A percentile compares a stretch with the other conserved stretches of the same genome.
Evolutionary conservation across 2,329 filamentous ascomycete species (phyloP).

Genomic region (Cladophialophora carrionii): DNA sequence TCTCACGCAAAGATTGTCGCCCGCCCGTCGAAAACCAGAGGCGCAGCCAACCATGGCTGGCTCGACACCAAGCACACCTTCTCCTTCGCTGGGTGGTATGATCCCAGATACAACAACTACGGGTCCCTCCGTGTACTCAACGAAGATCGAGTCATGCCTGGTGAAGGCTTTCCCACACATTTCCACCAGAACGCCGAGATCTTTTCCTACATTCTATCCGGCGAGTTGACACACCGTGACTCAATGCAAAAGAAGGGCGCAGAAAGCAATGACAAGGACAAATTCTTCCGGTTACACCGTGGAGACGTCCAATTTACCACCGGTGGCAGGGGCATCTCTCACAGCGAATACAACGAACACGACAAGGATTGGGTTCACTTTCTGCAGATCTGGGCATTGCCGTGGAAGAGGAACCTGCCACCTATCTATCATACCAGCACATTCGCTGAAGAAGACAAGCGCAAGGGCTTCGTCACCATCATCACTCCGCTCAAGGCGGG

Average conservation of each 20-base stretch:
- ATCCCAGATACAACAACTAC: slow-evolving; percentile 69
- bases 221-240: slow-evolving; percentile 85
- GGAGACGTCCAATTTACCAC: slow-evolving; percentile 90
- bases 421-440: slow-evolving; percentile 76
- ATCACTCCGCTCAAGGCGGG: slow-evolving; percentile 74
- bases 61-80: slow-evolving; percentile 86
- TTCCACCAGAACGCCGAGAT: slow-evolving; percentile 86
- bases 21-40: slow-evolving; percentile 71
- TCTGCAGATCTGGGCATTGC: slow-evolving; percentile 84
- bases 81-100: slow-evolving; percentile 73
- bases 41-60: slow-evolving; percentile 83
- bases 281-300: slow-evolving; percentile 71
- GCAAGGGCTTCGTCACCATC: slow-evolving; percentile 70
- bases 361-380: slow-evolving; percentile 74
- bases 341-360: slow-evolving; percentile 82
- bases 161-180: slow-evolving; percentile 80
- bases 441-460: slow-evolving; percentile 74
- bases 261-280: slow-evolving; percentile 61
- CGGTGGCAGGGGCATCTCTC: slow-evolving; percentile 77
- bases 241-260: slow-evolving; percentile 74
- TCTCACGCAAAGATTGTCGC: slow-evolving; percentile 72
- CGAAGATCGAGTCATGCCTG: slow-evolving; percentile 77
- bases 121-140: slow-evolving; percentile 83
- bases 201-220: slow-evolving; percentile 82
- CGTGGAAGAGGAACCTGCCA: slow-evolving; percentile 71